These are phyloP conservation scores for Apiotrichum laibachii DNA, from an alignment of 1,284 basidiomycete species.

Conservation along the genomic window DNA sequence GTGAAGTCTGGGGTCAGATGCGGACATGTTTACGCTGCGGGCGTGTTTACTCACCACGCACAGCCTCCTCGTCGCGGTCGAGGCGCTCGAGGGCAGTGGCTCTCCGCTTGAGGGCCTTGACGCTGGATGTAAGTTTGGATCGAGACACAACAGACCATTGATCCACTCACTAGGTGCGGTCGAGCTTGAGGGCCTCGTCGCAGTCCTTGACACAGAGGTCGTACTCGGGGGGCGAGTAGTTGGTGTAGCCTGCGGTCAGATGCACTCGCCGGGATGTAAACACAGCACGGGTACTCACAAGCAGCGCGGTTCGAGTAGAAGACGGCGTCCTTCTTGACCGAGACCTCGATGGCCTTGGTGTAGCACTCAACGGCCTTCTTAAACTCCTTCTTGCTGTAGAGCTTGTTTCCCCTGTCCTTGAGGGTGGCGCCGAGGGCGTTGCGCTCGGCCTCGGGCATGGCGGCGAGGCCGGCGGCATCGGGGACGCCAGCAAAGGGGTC, in stretches of 20 bases:
- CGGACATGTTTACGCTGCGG: not conserved
- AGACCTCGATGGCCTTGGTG: conserved; percentile 83
- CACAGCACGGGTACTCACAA: too few species aligned
- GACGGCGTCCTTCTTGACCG: conserved; percentile 83
- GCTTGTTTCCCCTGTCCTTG: conserved; percentile 85
- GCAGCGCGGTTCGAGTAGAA: conserved; percentile 98
- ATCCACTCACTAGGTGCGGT: conserved; percentile 63
- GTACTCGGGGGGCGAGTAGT: conserved; percentile 78
- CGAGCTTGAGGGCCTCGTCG: conserved; percentile 79
- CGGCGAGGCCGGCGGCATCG: conserved; percentile 32
- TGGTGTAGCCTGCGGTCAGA: conserved; percentile 72
- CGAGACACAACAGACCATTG: not conserved
- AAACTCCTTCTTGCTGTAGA: conserved; percentile 79
- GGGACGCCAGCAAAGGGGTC: conserved; percentile 51
- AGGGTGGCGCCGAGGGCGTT: conserved; percentile 70
- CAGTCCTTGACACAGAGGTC: conserved; percentile 89
- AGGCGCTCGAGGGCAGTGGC: conserved; percentile 81
- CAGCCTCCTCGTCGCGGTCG: conserved; percentile 67
- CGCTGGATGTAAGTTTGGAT: conserved; percentile 39
- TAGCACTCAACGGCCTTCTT: conserved; percentile 76
- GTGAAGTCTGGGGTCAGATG: conserved; percentile 73
- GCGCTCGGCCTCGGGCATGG: conserved; percentile 58
- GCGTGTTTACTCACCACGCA: conserved; percentile 62
- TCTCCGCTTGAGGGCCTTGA: conserved; percentile 93
- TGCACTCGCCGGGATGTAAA: too few species aligned